Evolutionary conservation across 495 filamentous ascomycete species (phyloP).

Genomic region (Pyronema domesticum): DNA sequence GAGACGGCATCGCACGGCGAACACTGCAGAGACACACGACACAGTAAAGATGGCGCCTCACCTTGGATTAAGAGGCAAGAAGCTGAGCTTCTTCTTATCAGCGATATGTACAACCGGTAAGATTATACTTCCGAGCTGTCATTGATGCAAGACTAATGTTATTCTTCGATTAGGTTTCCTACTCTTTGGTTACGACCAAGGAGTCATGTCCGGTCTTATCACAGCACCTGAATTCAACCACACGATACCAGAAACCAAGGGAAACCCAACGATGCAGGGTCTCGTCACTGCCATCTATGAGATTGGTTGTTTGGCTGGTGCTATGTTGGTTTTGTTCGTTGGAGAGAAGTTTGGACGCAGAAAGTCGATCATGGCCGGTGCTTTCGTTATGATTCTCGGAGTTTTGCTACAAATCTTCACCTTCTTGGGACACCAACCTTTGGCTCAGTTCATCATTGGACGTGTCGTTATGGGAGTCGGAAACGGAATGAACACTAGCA

Average conservation of each 20-base stretch:
- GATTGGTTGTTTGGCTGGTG: constrained; percentile 31
- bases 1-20: too few species aligned
- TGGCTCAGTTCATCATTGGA: constrained; percentile 31
- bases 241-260: constrained; percentile 49
- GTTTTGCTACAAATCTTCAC: constrained; percentile 30
- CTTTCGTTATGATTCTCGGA: constrained; percentile 30
- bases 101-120: constrained; percentile 56
- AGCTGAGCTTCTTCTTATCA: constrained; percentile 44
- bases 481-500: constrained; percentile 34
- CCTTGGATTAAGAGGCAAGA: constrained; percentile 46
- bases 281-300: constrained; percentile 35
- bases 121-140: constrained; percentile 37
- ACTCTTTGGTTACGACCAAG: constrained; percentile 95
- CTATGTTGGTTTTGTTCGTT: constrained; percentile 28
- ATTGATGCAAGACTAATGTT: constrained; percentile 21
- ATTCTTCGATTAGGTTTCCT: constrained; percentile 62
- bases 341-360: constrained; percentile 34
- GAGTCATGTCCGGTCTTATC: constrained; percentile 98
- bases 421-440: constrained; percentile 13
- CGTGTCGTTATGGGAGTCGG: constrained; percentile 35
- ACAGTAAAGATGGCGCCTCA: constrained; percentile 23
- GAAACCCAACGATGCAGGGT: constrained; percentile 28
- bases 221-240: constrained; percentile 64
- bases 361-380: constrained; percentile 29
- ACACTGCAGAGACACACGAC: too few species aligned